Conservation (phyloP, 2,329 filamentous ascomycete genomes). For the Xenoacremonium recifei region DNA sequence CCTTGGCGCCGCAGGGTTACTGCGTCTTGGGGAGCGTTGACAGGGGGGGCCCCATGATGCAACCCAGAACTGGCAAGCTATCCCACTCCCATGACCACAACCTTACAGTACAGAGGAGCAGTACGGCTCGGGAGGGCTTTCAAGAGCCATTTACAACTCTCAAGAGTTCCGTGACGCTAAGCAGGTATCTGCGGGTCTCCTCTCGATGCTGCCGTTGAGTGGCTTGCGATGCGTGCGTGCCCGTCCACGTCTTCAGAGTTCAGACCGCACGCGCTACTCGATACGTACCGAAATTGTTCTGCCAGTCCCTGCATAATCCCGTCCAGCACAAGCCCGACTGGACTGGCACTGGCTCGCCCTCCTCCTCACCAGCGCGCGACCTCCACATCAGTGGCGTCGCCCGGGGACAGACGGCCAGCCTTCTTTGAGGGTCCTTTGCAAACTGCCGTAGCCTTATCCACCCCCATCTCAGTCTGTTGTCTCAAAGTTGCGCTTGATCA, state of each 20-base stretch:
- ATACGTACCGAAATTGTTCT: background rate
- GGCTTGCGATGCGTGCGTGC: conserved; percentile 16
- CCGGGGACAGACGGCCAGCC: conserved; percentile 16
- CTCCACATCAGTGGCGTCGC: conserved; percentile 31
- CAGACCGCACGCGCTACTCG: background rate
- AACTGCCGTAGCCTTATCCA: conserved; percentile 28
- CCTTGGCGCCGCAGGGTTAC: conserved; percentile 25
- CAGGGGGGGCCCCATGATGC: conserved; percentile 26
- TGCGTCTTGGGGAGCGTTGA: no score
- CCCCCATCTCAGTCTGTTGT: conserved; percentile 7
- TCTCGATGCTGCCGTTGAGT: conserved; percentile 29
- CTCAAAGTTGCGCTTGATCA: background rate
- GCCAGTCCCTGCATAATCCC: conserved; percentile 30
- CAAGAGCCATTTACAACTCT: conserved; percentile 8
- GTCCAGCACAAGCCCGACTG: no score
- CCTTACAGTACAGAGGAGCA: no score
- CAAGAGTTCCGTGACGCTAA: conserved; percentile 27
- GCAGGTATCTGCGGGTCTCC: conserved; percentile 25
- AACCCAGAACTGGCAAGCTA: conserved; percentile 1
- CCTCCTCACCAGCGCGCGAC: conserved; percentile 20
- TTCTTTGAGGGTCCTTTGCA: conserved; percentile 24
- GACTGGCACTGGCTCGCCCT: no score
- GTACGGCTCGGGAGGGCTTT: conserved; percentile 14
- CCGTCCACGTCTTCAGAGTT: background rate
- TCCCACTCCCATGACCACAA: conserved; percentile 22